phyloP scores from a whole-genome alignment of 352 stramenopile species.

The Globisporangium perplexum region DNA sequence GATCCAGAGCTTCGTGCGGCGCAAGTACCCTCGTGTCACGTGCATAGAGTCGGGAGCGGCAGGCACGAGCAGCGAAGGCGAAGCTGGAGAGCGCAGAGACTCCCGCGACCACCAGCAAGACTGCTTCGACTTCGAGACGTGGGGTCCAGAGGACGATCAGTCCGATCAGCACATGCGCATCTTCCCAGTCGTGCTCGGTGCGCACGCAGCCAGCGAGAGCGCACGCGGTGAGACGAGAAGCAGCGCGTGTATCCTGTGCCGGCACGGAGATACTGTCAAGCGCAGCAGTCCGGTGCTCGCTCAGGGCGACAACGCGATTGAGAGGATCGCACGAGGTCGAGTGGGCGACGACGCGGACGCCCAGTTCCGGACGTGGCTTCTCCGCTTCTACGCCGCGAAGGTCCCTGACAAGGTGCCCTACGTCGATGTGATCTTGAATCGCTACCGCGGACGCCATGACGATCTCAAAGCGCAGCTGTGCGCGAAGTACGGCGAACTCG shows the following conservation, averaged over 20 bases:
- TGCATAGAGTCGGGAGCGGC: constrained; percentile 29
- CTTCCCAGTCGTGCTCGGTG: constrained; percentile 18
- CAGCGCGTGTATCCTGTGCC: constrained; percentile 7
- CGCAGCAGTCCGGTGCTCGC: neutral
- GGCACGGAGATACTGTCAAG: neutral
- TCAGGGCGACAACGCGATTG: neutral
- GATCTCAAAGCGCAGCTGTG: constrained; percentile 48
- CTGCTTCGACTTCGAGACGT: constrained; percentile 16
- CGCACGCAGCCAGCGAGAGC: neutral
- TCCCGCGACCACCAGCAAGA: neutral
- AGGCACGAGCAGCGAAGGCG: neutral
- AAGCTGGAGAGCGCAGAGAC: neutral
- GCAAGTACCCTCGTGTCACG: constrained; percentile 56
- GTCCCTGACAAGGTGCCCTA: constrained; percentile 41
- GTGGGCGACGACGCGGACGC: constrained; percentile 20
- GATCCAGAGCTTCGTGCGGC: constrained; percentile 63
- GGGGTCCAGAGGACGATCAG: constrained; percentile 14
- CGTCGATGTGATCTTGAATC: constrained; percentile 49
- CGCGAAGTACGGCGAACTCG: constrained; percentile 35
- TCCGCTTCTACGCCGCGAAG: constrained; percentile 43
- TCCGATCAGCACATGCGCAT: constrained; percentile 28
- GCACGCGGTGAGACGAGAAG: neutral
- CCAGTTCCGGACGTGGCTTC: constrained; percentile 34
- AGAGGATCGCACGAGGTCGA: neutral
- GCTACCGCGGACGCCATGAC: constrained; percentile 44